Evolutionary conservation across 192 early-diverging fungal species (phyloP), one percentile per base, ranked within the genome.

Genomic region (Backusella parvicylindrica): DNA sequence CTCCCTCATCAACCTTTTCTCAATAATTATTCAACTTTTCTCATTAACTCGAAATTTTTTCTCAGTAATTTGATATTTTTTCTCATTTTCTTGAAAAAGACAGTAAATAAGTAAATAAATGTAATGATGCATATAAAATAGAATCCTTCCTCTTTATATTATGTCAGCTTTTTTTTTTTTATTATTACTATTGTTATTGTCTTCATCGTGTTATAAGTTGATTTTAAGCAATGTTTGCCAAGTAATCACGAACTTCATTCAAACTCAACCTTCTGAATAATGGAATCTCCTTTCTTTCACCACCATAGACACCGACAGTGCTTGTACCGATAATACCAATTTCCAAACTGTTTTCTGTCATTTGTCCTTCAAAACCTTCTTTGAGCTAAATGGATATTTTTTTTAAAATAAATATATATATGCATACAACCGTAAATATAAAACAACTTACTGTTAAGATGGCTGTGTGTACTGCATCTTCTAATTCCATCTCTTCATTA

Each of bases 391-490:
- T 21, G 23, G 15, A 70, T 8, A 64, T 40, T 31, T 23, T 6
- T 31, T 6, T 40, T 26, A n/a, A n/a, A n/a, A n/a, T n/a, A n/a
- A n/a, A n/a, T n/a, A n/a, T n/a, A n/a, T n/a, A n/a, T 7, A 37
- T 37, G 36, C 11, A 38, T 38, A 38, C 6, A 38, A 38, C 11
- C 37, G n/a, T n/a, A 38, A 38, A 38, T 0, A 38, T 38, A 3
- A 3, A 9, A 21, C 7, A 38, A 64, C 73, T 81, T 81, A 81
- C 79, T 35, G 98, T 99, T 68, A 99, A 86, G 75, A 98, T 98
- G n/a, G 98, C 94, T 13, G 97, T 99, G 86, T 99, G 96, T 43
- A 98, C 93, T 12, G 98, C 98, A 73, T 99, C 98, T 85, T 99
- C 98, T 31, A 98, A 89, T 83, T 98, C 97, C 87, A 99, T 95